Percentiles rank a stretch among this genome's conserved stretches.
Conservation (phyloP, 2,329 filamentous ascomycete genomes). For the Ophiostoma triangulosporum region DNA sequence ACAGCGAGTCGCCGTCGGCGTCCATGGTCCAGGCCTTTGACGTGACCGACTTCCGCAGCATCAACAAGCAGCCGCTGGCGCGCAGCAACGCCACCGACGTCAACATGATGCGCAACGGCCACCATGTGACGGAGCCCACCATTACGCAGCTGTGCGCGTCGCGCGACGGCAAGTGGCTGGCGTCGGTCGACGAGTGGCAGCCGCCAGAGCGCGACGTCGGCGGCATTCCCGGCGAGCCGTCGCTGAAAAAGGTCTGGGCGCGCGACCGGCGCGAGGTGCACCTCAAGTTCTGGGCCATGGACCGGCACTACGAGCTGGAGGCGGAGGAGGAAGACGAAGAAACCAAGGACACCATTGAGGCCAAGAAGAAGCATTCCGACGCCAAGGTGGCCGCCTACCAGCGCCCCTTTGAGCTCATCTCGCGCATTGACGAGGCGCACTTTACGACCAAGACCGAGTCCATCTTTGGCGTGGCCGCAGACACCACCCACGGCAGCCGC, state of each 20-base stretch:
- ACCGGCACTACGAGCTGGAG: constrained; percentile 22
- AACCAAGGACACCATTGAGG: not conserved
- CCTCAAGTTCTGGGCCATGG: constrained; percentile 67
- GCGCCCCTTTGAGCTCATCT: constrained; percentile 56
- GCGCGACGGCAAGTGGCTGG: constrained; percentile 75
- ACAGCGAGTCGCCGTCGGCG: constrained; percentile 28
- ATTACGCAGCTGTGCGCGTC: constrained; percentile 65
- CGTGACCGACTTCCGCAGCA: constrained; percentile 60
- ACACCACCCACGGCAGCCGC: constrained; percentile 47
- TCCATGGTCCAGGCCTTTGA: constrained; percentile 73
- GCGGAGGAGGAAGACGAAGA: not conserved
- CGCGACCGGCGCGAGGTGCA: constrained; percentile 55
- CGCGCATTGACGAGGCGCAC: constrained; percentile 76
- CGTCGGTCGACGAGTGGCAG: constrained; percentile 82
- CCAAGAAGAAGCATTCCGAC: not conserved
- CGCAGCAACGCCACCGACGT: constrained; percentile 76
- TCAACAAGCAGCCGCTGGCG: constrained; percentile 78
- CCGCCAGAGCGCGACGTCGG: constrained; percentile 57
- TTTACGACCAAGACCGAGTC: constrained; percentile 38
- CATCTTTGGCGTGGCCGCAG: constrained; percentile 60
- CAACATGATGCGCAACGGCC: constrained; percentile 59
- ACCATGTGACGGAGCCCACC: constrained; percentile 61
- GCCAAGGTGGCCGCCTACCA: not conserved
- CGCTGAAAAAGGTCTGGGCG: constrained; percentile 27
- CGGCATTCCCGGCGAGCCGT: constrained; percentile 33